Conservation (phyloP, 768 basidiomycete genomes). For the Royoungia palumana region DNA sequence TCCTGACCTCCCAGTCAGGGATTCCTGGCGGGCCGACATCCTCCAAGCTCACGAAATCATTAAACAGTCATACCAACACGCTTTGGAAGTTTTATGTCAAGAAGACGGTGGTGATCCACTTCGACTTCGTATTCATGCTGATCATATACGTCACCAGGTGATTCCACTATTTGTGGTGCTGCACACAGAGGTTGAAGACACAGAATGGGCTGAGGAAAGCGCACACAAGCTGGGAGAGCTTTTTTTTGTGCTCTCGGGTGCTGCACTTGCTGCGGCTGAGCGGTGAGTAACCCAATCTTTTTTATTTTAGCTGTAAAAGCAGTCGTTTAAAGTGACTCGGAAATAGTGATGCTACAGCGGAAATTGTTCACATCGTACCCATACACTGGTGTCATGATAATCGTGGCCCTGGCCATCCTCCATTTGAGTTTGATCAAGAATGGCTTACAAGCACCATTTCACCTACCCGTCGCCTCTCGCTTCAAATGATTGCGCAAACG, state of each 20-base stretch:
- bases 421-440: not conserved
- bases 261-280: not conserved
- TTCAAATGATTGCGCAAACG: not conserved
- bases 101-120: conserved; percentile 13
- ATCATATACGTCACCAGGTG: conserved; percentile 8
- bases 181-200: not conserved
- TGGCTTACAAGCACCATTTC: conserved; percentile 5
- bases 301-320: too few species aligned
- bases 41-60: conserved; percentile 9
- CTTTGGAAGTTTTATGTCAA: not conserved
- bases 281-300: not conserved
- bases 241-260: not conserved
- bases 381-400: not conserved
- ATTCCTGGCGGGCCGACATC: conserved; percentile 10
- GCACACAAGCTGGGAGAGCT: not conserved
- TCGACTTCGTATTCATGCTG: conserved; percentile 14
- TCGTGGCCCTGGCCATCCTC: not conserved
- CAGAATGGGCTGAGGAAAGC: not conserved
- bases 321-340: not conserved
- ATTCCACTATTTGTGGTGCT: conserved; percentile 12
- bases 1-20: conserved; percentile 7
- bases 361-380: not conserved
- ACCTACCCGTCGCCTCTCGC: not conserved
- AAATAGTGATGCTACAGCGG: not conserved
- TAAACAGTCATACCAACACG: conserved; percentile 5